Percentiles rank a stretch among this genome's conserved stretches.
These are phyloP conservation scores for Fomitopsis palustris DNA, from an alignment of 1,284 basidiomycete genomes.

Conservation along the genomic window DNA sequence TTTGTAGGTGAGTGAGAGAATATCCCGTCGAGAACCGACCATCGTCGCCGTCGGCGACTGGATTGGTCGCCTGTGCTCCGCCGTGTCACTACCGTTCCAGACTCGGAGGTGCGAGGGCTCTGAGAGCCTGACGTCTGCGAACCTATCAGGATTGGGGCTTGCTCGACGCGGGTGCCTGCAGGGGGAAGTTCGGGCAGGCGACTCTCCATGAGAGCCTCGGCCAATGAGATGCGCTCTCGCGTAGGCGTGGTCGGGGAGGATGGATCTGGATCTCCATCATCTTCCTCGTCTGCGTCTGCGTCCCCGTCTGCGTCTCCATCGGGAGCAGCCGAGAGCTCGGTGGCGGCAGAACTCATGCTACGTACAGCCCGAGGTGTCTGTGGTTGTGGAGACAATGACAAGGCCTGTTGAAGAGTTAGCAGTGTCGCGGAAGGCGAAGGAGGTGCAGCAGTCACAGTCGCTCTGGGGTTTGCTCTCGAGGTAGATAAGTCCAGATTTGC, in stretches of 20 bases:
- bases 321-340: constrained; percentile 2
- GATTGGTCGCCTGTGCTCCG: constrained; percentile 27
- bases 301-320: constrained; percentile 36
- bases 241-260: constrained; percentile 31
- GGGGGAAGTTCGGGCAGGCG: constrained; percentile 71
- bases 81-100: constrained; percentile 30
- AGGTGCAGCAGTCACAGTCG: constrained; percentile 36
- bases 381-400: constrained; percentile 27
- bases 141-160: constrained; percentile 64
- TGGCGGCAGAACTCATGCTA: constrained; percentile 25
- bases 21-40: constrained; percentile 51
- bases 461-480: constrained; percentile 33
- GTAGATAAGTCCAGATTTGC: constrained; percentile 60
- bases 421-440: constrained; percentile 64
- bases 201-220: constrained; percentile 72
- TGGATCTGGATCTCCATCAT: constrained; percentile 42
- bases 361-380: constrained; percentile 9
- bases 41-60: constrained; percentile 43
- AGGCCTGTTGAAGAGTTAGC: constrained; percentile 58
- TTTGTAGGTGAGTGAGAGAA: constrained; percentile 27
- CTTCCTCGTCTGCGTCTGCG: constrained; percentile 64
- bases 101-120: constrained; percentile 48
- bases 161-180: constrained; percentile 56
- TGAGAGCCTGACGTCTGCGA: constrained; percentile 40
- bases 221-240: constrained; percentile 65